Evolutionary conservation across 1,284 basidiomycete genomes (phyloP).

Genomic region (Ganoderma resinaceum): DNA sequence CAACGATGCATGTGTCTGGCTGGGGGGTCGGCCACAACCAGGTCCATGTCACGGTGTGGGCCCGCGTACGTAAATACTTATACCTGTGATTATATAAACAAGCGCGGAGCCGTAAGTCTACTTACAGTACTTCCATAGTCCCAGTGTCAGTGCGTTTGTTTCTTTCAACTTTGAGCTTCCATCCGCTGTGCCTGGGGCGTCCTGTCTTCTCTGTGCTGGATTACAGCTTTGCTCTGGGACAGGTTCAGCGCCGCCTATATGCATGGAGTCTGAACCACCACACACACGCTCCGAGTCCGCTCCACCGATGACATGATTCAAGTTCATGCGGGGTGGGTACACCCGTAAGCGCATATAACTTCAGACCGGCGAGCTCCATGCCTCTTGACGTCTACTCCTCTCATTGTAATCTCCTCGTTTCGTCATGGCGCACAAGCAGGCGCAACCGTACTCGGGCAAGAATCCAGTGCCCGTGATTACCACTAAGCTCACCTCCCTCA

Average conservation of each 20-base stretch:
- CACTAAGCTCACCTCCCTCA: constrained; percentile 40
- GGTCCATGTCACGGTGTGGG: too few relatives aligned
- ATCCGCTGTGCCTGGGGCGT: background rate
- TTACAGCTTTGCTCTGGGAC: background rate
- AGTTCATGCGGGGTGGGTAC: background rate
- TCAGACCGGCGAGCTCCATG: background rate
- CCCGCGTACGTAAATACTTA: too few relatives aligned
- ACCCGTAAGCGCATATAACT: background rate
- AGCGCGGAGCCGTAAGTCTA: too few relatives aligned
- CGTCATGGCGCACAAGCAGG: constrained; percentile 38
- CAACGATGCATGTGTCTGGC: too few relatives aligned
- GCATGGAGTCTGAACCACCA: background rate
- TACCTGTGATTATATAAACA: too few relatives aligned
- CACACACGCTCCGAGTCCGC: background rate
- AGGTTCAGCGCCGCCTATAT: too few relatives aligned
- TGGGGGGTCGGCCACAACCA: too few relatives aligned
- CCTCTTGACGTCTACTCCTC: background rate
- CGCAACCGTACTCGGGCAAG: constrained; percentile 44
- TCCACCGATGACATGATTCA: background rate
- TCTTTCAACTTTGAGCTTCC: too few relatives aligned
- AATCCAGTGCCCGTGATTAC: constrained; percentile 42
- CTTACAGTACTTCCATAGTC: too few relatives aligned
- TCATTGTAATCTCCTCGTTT: background rate
- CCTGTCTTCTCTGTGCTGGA: background rate
- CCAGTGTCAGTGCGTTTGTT: too few relatives aligned